A percentile compares a stretch with the other conserved stretches of the same genome.
phyloP scores from a whole-genome alignment of 2,329 filamentous ascomycete genomes.

The Pseudogymnoascus destructans region DNA sequence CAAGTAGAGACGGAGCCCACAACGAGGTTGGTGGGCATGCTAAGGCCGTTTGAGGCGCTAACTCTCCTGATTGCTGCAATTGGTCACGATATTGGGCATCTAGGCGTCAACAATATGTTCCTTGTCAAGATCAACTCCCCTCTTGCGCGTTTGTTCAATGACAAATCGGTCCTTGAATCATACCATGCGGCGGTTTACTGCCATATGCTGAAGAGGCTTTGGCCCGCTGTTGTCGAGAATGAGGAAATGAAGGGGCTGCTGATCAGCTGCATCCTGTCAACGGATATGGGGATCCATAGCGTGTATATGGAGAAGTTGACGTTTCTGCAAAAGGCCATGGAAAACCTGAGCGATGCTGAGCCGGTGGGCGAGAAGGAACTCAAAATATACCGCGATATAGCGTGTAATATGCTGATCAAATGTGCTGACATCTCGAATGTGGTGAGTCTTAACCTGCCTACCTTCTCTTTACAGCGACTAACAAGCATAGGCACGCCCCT shows the following conservation, averaged over 20 bases:
- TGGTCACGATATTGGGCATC: constrained; percentile 93
- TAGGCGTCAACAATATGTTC: constrained; percentile 96
- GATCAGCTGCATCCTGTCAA: constrained; percentile 95
- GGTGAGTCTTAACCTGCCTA: constrained; percentile 39
- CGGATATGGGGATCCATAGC: constrained; percentile 94
- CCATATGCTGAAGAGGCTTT: constrained; percentile 84
- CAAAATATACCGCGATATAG: constrained; percentile 64
- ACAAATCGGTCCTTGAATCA: constrained; percentile 89
- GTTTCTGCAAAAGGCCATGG: constrained; percentile 67
- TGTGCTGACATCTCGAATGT: constrained; percentile 99
- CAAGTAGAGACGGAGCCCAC: constrained; percentile 25
- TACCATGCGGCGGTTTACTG: constrained; percentile 97
- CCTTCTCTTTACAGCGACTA: constrained; percentile 11
- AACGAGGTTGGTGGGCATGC: constrained; percentile 57
- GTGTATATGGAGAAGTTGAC: constrained; percentile 87
- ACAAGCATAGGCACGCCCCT: constrained; percentile 58
- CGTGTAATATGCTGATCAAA: constrained; percentile 91
- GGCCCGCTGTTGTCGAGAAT: constrained; percentile 72
- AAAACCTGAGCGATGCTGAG: constrained; percentile 44
- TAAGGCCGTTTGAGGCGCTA: constrained; percentile 79
- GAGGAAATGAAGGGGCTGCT: constrained; percentile 73
- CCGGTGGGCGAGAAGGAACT: constrained; percentile 43
- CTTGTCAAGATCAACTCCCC: constrained; percentile 84
- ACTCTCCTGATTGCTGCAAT: constrained; percentile 91
- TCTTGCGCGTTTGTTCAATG: constrained; percentile 89